Conservation (phyloP, 306 rosid genomes). For the Coriaria nepalensis region DNA sequence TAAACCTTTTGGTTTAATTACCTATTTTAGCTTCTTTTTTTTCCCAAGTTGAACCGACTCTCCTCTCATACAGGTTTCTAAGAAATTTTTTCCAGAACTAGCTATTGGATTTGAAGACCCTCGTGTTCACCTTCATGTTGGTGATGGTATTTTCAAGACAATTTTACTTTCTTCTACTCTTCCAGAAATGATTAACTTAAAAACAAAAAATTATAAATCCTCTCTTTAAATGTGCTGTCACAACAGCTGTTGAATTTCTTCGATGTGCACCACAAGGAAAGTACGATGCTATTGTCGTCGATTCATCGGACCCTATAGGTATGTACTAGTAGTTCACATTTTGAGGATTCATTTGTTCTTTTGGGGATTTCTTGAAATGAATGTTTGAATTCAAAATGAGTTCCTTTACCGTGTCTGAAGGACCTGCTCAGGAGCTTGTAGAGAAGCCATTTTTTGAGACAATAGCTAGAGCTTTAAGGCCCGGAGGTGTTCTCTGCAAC, state of each 20-base stretch:
- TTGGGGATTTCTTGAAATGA: not conserved
- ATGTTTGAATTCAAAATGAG: constrained; percentile 1
- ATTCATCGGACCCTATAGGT: constrained; percentile 99
- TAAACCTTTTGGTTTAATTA: constrained; percentile 5
- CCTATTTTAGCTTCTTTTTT: not conserved
- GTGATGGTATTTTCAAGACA: constrained; percentile 45
- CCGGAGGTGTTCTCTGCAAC: constrained; percentile 94
- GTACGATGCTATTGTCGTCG: constrained; percentile 88
- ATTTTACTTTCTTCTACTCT: constrained; percentile 2
- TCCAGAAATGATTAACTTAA: no score
- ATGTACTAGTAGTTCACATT: constrained; percentile 15
- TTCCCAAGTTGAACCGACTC: not conserved
- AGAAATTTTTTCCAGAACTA: constrained; percentile 62
- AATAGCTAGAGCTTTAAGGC: constrained; percentile 79
- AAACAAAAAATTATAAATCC: no score
- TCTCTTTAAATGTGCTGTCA: not conserved
- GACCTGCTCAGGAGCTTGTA: constrained; percentile 98
- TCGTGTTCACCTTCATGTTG: constrained; percentile 83
- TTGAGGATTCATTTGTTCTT: not conserved
- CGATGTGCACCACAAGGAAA: constrained; percentile 49
- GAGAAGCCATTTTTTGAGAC: constrained; percentile 92
- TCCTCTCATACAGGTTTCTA: constrained; percentile 48
- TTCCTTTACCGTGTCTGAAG: constrained; percentile 23
- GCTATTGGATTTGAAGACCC: constrained; percentile 92
- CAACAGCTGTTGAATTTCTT: constrained; percentile 75